Conservation (phyloP, 768 basidiomycete species). For the Boletus pseudo-olivaceus region DNA sequence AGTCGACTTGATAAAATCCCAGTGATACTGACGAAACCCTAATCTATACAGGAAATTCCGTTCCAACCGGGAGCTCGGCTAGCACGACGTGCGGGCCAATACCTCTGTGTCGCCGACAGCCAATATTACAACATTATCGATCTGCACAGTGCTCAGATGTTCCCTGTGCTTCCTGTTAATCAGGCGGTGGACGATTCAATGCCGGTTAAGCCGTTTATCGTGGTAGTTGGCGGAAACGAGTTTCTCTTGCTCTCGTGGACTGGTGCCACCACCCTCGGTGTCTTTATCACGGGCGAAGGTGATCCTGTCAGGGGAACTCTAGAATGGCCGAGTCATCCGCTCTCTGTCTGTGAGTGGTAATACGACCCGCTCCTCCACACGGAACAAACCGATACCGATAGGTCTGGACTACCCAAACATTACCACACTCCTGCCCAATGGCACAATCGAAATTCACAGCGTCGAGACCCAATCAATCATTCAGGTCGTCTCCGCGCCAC, state of each 20-base stretch:
- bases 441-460: conserved; percentile 77
- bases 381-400: conserved; percentile 25
- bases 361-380: neutral
- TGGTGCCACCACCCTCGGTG: conserved; percentile 72
- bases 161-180: conserved; percentile 74
- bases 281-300: conserved; percentile 81
- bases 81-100: conserved; percentile 58
- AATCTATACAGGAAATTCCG: conserved; percentile 59
- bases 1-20: neutral
- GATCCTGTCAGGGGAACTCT: conserved; percentile 90
- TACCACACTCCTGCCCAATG: conserved; percentile 72
- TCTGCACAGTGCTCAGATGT: conserved; percentile 63
- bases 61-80: conserved; percentile 54
- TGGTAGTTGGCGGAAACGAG: conserved; percentile 71
- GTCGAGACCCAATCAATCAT: conserved; percentile 68
- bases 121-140: conserved; percentile 77
- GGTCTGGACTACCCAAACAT: conserved; percentile 82
- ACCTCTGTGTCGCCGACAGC: conserved; percentile 72
- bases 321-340: conserved; percentile 79
- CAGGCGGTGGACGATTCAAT: conserved; percentile 50
- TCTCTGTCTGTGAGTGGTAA: conserved; percentile 61
- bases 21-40: neutral
- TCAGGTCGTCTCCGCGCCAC: conserved; percentile 61
- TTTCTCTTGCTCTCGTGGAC: conserved; percentile 87
- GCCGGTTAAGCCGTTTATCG: conserved; percentile 64